A percentile compares a stretch with the other conserved stretches of the same genome.
Evolutionary conservation across 345 rosid genomes (phyloP).

Genomic region (Eutrema yunnanense): DNA sequence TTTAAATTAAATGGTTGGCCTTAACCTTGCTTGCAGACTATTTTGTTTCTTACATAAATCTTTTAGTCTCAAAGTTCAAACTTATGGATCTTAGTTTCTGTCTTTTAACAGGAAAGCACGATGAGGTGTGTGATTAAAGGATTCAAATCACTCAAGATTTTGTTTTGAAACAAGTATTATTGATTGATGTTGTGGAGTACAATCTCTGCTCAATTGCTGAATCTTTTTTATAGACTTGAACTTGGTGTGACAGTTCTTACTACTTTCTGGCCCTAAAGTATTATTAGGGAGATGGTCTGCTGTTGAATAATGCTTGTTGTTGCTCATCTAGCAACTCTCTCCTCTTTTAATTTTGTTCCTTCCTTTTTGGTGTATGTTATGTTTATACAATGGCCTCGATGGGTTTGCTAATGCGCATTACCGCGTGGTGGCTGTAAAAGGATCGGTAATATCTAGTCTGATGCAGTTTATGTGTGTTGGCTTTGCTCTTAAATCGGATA

Average conservation of each 20-base stretch:
- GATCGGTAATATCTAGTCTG: slow-evolving; percentile 22
- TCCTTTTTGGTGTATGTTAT: neutral
- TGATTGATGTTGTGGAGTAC: slow-evolving; percentile 12
- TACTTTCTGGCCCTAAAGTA: neutral
- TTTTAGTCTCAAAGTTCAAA: slow-evolving; percentile 16
- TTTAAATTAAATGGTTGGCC: neutral
- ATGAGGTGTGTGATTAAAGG: slow-evolving; percentile 26
- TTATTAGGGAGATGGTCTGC: neutral
- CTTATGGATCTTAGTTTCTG: slow-evolving; percentile 29
- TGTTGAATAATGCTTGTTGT: slow-evolving; percentile 4
- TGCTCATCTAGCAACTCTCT: neutral
- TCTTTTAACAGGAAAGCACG: slow-evolving; percentile 28
- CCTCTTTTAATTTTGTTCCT: slow-evolving; percentile 1
- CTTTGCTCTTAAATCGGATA: slow-evolving; percentile 2
- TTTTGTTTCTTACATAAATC: neutral
- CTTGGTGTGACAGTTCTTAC: neutral
- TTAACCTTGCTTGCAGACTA: neutral
- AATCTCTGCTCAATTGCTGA: slow-evolving; percentile 1
- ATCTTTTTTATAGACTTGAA: slow-evolving; percentile 12
- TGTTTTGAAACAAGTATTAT: neutral
- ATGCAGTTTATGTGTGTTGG: slow-evolving; percentile 14
- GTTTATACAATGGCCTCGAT: slow-evolving; percentile 18
- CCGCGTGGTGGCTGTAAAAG: slow-evolving; percentile 23
- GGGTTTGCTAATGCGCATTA: slow-evolving; percentile 27
- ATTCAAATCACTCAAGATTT: slow-evolving; percentile 6